These are phyloP conservation scores for Ceratocystiopsis sp. DNA, from an alignment of 2,329 filamentous ascomycete genomes.

Conservation along the genomic window DNA sequence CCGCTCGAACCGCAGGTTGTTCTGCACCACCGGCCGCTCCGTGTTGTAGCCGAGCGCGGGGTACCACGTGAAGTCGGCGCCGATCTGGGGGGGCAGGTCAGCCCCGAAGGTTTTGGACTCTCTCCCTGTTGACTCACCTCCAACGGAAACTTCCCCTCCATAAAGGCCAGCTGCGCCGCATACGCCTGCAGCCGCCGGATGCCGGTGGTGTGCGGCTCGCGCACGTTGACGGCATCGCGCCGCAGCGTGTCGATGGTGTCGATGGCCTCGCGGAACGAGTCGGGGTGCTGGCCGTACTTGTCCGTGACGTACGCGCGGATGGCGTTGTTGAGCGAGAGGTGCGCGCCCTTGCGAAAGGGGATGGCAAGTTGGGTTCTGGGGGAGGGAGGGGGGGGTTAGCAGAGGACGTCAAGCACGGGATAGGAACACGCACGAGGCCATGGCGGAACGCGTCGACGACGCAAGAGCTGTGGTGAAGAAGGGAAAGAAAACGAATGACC, in stretches of 20 bases:
- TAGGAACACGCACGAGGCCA: no score
- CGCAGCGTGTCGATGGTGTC: slow-evolving; percentile 72
- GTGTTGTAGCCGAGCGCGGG: slow-evolving; percentile 82
- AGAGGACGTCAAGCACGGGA: no score
- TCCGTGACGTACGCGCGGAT: slow-evolving; percentile 91
- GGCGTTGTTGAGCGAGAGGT: slow-evolving; percentile 60
- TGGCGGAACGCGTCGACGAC: no score
- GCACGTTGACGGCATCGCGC: slow-evolving; percentile 70
- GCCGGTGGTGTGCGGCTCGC: slow-evolving; percentile 75
- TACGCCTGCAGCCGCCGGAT: slow-evolving; percentile 81
- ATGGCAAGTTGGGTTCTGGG: slow-evolving; percentile 49
- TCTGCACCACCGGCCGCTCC: slow-evolving; percentile 48
- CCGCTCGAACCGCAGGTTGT: slow-evolving; percentile 65
- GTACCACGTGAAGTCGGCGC: slow-evolving; percentile 93
- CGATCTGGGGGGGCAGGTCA: slow-evolving; percentile 30
- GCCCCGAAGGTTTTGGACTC: no score
- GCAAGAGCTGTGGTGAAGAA: no score
- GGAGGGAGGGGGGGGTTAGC: no score
- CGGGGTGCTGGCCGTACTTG: slow-evolving; percentile 97
- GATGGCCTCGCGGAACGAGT: slow-evolving; percentile 83
- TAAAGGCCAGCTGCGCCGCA: slow-evolving; percentile 82
- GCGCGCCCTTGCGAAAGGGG: slow-evolving; percentile 74
- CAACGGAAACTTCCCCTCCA: slow-evolving; percentile 88
- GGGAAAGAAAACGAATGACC: no score
- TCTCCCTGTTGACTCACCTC: no score